Percentiles rank a stretch among this genome's conserved stretches.
These are phyloP conservation scores for Yarrowia porcina DNA, from an alignment of 805 yeast species.

Conservation along the genomic window DNA sequence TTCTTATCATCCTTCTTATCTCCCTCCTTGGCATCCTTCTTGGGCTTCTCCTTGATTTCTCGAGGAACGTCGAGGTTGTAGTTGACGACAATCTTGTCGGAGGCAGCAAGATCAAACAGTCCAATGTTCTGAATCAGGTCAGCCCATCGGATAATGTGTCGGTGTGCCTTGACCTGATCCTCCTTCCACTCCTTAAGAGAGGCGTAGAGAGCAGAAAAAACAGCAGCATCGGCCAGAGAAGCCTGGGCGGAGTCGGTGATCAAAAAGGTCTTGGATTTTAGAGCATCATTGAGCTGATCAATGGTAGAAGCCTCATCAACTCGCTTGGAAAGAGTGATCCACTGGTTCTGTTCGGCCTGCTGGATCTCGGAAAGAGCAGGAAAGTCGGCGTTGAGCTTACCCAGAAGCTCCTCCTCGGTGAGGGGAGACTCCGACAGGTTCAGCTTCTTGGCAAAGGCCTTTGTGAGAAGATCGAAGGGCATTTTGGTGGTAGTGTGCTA, in stretches of 20 bases:
- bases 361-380: conserved; percentile 42
- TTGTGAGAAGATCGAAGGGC: conserved; percentile 32
- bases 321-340: conserved; percentile 67
- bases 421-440: conserved; percentile 30
- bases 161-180: conserved; percentile 56
- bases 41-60: conserved; percentile 54
- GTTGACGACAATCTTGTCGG: conserved; percentile 56
- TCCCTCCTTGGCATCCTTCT: conserved; percentile 40
- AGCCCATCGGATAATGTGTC: conserved; percentile 92
- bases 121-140: conserved; percentile 74
- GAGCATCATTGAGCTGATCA: conserved; percentile 60
- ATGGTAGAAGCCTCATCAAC: conserved; percentile 49
- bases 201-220: conserved; percentile 65
- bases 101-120: conserved; percentile 47
- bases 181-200: conserved; percentile 54
- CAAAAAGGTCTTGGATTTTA: conserved; percentile 68
- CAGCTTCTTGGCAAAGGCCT: conserved; percentile 34
- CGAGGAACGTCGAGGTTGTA: conserved; percentile 65
- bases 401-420: conserved; percentile 25
- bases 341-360: conserved; percentile 73
- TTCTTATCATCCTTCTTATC: conserved; percentile 30
- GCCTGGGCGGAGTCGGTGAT: conserved; percentile 56
- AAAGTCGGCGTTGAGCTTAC: conserved; percentile 24
- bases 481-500: conserved; percentile 23
- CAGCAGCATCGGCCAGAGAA: conserved; percentile 65